Base-by-base conservation (phyloP, 2,329 filamentous ascomycete species). In the Aspergillus sp. region DNA sequence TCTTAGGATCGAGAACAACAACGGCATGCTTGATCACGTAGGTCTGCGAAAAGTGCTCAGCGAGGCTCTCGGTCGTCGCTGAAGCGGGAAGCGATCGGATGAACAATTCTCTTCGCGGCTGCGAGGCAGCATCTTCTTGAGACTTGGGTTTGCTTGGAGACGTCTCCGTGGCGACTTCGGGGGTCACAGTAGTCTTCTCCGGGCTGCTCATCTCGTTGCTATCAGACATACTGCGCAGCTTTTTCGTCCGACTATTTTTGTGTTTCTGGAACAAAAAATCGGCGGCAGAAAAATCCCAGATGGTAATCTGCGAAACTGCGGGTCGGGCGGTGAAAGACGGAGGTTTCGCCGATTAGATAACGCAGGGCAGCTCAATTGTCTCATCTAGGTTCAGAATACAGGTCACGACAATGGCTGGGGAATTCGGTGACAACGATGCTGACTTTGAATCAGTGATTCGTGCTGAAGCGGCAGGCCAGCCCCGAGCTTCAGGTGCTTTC, bases 21-120 rank as follows among this genome's bases (percentile, higher is more conserved):
- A 89, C 90, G 52, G 95, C 93, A 75, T 98, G 93, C 76, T 97
- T 98, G 71, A 99, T 85, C 7, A 96, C 93, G 68, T 91, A 98
- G 58, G 92, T 89, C 73, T 97, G 86, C 6, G 95, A 98, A 77
- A 99, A 99, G 74, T 93, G 89, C 58, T 91, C 88, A 58, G 92
- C 90, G 62, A 99, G 82, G 53, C 83, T 83, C 69, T 97, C 92
- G 71, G 85, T 90, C 34, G 93, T 98, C 38, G 89, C 88, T 22
- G 82, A 84, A 20, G 88, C 78, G 18, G 93, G 90, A 48, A 99
- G 84, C 50, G 90, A 93, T 67, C 93, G 90, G 63, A 99, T 88
- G 78, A 99, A 99, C 64, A 99, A 86, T 45, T 93, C 90, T 66
- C 86, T 81, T 62, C 83, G 75, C 34, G 77, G 70, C 55, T 75